A percentile compares a stretch with the other conserved stretches of the same genome.
Conservation (phyloP, 176 grass and related monocot genomes). For the Melocanna baccifera region DNA sequence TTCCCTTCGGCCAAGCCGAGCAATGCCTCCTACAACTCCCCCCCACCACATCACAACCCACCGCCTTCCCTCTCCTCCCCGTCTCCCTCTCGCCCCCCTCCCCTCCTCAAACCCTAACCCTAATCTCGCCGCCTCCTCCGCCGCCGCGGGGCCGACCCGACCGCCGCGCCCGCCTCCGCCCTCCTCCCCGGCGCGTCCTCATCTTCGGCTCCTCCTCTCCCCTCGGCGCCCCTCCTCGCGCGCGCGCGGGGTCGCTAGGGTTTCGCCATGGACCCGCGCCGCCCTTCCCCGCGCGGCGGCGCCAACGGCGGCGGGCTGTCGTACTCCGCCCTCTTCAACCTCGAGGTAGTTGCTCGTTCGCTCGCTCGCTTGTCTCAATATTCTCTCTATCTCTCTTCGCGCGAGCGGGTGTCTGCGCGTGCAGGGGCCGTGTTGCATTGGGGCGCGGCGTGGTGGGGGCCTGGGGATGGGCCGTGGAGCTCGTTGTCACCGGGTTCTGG, state of each 20-base stretch:
- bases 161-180: not conserved
- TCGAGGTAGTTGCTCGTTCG: conserved; percentile 52
- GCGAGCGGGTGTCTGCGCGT: not conserved
- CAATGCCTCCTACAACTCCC: conserved; percentile 41
- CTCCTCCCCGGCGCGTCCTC: not conserved
- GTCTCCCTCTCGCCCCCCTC: not conserved
- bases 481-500: conserved; percentile 10
- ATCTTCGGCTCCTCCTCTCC: not conserved
- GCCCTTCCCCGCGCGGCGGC: conserved; percentile 48
- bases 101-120: conserved; percentile 56
- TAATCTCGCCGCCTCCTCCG: conserved; percentile 31
- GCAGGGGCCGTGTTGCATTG: not conserved
- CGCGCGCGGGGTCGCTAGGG: conserved; percentile 33
- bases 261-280: conserved; percentile 78
- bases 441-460: not conserved
- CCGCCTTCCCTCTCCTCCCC: conserved; percentile 34
- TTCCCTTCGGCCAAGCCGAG: conserved; percentile 28
- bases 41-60: conserved; percentile 51
- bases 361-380: not conserved
- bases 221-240: not conserved
- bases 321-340: conserved; percentile 84
- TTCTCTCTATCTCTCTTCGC: not conserved
- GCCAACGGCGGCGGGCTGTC: conserved; percentile 63
- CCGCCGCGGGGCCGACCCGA: not conserved
- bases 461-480: not conserved